Percentiles rank a stretch among this genome's conserved stretches.
These are phyloP conservation scores for Salvia rosmarinus DNA, from an alignment of 257 asterid species.

Conservation along the genomic window DNA sequence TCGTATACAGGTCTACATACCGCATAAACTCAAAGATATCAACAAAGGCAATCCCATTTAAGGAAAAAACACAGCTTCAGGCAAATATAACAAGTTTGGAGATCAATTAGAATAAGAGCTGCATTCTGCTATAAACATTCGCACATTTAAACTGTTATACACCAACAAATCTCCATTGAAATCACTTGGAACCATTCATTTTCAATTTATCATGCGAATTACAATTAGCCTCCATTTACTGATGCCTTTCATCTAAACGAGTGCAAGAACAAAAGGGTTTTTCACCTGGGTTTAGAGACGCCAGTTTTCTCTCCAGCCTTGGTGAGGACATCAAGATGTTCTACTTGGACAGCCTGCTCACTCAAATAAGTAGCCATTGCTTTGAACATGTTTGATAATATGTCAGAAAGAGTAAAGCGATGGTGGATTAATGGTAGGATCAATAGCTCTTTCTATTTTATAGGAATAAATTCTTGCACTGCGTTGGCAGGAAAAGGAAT, in stretches of 20 bases:
- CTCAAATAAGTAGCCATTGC: conserved; percentile 34
- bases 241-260: too few relatives aligned
- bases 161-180: neutral
- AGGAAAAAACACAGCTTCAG: neutral
- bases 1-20: too few relatives aligned
- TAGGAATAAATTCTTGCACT: neutral
- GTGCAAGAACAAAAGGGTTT: conserved; percentile 24
- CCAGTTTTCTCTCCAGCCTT: conserved; percentile 81
- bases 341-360: conserved; percentile 49
- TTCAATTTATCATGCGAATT: conserved; percentile 16
- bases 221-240: neutral
- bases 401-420: neutral
- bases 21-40: neutral
- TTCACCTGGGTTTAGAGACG: conserved; percentile 77
- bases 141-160: neutral
- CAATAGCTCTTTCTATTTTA: neutral
- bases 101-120: neutral
- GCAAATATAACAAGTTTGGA: neutral
- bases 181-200: neutral
- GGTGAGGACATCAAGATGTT: conserved; percentile 75
- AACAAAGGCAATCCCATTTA: neutral
- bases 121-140: neutral
- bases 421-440: neutral
- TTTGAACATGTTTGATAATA: conserved; percentile 7
- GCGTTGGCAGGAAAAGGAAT: too few relatives aligned